A percentile compares a stretch with the other conserved stretches of the same genome.
These are phyloP conservation scores for Lachancea sp. DNA, from an alignment of 805 yeast genomes.

Conservation along the genomic window DNA sequence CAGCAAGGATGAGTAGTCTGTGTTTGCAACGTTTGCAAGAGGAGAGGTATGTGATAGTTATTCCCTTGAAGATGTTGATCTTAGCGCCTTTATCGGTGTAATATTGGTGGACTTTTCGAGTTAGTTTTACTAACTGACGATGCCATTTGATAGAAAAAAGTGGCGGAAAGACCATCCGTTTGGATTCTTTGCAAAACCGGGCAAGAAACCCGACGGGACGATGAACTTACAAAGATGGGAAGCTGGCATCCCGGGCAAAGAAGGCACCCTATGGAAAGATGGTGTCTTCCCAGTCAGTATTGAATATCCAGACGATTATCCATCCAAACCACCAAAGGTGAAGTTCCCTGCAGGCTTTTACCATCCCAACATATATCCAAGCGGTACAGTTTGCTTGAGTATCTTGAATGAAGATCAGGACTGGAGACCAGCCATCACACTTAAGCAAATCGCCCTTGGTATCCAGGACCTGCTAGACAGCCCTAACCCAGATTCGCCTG, in stretches of 20 bases:
- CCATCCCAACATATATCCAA: constrained; percentile 96
- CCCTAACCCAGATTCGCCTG: constrained; percentile 95
- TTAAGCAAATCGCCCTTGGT: constrained; percentile 84
- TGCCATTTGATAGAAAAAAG: constrained; percentile 52
- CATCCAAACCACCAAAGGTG: constrained; percentile 94
- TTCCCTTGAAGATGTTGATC: no score
- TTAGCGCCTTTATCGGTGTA: no score
- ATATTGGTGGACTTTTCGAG: no score
- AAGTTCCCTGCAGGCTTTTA: constrained; percentile 83
- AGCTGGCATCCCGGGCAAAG: constrained; percentile 94
- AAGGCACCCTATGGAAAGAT: constrained; percentile 79
- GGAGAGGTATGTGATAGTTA: constrained; percentile 54
- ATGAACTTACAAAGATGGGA: constrained; percentile 83
- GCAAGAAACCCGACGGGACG: constrained; percentile 71
- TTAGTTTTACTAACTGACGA: not conserved
- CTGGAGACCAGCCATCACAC: constrained; percentile 95
- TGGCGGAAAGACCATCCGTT: constrained; percentile 99
- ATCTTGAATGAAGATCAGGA: constrained; percentile 92
- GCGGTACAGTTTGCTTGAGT: constrained; percentile 91
- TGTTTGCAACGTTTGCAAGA: constrained; percentile 83
- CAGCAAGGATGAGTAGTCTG: constrained; percentile 41
- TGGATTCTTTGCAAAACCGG: constrained; percentile 92
- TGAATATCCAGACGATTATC: constrained; percentile 83
- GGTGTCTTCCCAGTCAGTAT: constrained; percentile 85
- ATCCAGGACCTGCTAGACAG: constrained; percentile 83